These are phyloP conservation scores for Cryoendolithus antarcticus DNA, from an alignment of 2,329 filamentous ascomycete genomes.

Conservation along the genomic window DNA sequence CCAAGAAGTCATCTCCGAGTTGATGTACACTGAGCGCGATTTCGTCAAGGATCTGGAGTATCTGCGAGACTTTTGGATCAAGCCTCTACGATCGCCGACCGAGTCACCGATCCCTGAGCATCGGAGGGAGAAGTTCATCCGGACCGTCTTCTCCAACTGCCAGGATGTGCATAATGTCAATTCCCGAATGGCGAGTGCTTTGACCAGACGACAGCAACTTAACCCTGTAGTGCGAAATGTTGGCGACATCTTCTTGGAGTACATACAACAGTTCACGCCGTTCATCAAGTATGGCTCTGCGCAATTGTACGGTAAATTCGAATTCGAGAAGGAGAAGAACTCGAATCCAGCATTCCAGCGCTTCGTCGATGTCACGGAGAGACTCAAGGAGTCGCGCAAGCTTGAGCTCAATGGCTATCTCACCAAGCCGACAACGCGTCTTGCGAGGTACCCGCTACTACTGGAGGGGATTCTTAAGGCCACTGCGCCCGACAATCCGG, in stretches of 20 bases:
- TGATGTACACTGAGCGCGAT: slow-evolving; percentile 97
- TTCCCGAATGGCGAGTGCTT: slow-evolving; percentile 70
- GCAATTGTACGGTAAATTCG: slow-evolving; percentile 91
- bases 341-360: slow-evolving; percentile 73
- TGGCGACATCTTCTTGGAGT: slow-evolving; percentile 89
- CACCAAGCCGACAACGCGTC: slow-evolving; percentile 89
- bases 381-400: slow-evolving; percentile 91
- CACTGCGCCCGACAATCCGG: slow-evolving; percentile 76
- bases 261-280: slow-evolving; percentile 81
- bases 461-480: slow-evolving; percentile 87
- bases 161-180: slow-evolving; percentile 91
- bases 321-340: slow-evolving; percentile 91
- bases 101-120: slow-evolving; percentile 80
- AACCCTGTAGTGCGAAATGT: slow-evolving; percentile 77
- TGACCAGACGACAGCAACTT: slow-evolving; percentile 85
- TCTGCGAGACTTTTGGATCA: slow-evolving; percentile 95
- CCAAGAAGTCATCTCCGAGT: slow-evolving; percentile 94
- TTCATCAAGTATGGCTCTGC: slow-evolving; percentile 95
- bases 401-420: slow-evolving; percentile 94
- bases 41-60: slow-evolving; percentile 99
- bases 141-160: slow-evolving; percentile 91
- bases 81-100: slow-evolving; percentile 66
- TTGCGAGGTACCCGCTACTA: slow-evolving; percentile 85
- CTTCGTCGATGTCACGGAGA: slow-evolving; percentile 93
- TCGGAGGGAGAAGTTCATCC: slow-evolving; percentile 78